Conservation (phyloP, 192 early-diverging fungal species). For the Umbelopsis isabellina region DNA sequence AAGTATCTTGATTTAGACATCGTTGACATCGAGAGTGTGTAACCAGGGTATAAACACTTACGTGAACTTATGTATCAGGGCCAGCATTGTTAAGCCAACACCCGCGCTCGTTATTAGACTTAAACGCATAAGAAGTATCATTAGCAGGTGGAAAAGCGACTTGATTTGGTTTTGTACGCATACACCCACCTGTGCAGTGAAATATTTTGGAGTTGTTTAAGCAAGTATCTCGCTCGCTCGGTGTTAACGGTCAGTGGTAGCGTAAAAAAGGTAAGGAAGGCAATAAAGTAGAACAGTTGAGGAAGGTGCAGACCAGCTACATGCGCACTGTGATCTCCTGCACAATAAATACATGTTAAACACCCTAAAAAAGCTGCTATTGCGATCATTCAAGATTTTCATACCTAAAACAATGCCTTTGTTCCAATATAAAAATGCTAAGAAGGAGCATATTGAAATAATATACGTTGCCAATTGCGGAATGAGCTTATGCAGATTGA, state of each 20-base stretch:
- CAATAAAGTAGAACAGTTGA: constrained; percentile 85
- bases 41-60: constrained; percentile 30
- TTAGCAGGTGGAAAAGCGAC: neutral
- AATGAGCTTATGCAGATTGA: neutral
- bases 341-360: neutral
- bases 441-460: constrained; percentile 55
- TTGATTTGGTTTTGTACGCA: neutral
- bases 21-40: neutral
- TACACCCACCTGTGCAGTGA: neutral
- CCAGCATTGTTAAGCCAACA: constrained; percentile 29
- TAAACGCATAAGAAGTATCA: neutral
- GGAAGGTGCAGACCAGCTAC: constrained; percentile 75
- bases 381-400: neutral
- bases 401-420: constrained; percentile 83
- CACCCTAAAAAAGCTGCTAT: neutral
- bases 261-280: constrained; percentile 56
- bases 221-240: constrained; percentile 36
- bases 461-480: constrained; percentile 54
- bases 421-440: constrained; percentile 74
- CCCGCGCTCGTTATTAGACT: neutral
- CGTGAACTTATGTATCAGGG: constrained; percentile 58
- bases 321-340: constrained; percentile 88
- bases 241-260: constrained; percentile 48
- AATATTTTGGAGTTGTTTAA: constrained; percentile 16
- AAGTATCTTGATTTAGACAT: neutral